phyloP scores from a whole-genome alignment of 306 rosid genomes.

The Casuarina cunninghamiana region DNA sequence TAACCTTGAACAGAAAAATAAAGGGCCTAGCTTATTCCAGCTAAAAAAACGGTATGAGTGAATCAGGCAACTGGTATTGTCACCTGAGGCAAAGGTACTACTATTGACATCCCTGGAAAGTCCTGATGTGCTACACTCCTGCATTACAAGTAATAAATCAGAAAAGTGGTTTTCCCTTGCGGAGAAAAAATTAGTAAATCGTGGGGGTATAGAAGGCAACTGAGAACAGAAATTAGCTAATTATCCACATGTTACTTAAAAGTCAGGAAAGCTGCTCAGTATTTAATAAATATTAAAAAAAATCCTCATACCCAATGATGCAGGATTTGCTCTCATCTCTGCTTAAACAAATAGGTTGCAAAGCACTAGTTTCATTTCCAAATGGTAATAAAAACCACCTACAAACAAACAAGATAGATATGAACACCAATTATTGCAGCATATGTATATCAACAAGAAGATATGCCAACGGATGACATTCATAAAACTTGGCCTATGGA shows the following conservation, averaged over 20 bases:
- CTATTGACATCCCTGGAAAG: conserved; percentile 43
- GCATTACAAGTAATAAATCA: conserved; percentile 29
- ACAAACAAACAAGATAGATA: conserved; percentile 16
- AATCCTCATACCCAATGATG: conserved; percentile 62
- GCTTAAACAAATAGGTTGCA: conserved; percentile 53
- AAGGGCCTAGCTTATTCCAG: not conserved
- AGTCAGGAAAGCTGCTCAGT: not conserved
- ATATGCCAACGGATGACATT: conserved; percentile 6
- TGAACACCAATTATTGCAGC: conserved; percentile 9
- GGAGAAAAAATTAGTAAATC: not conserved
- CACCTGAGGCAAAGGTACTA: conserved; percentile 68
- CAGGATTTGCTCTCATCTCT: conserved; percentile 61
- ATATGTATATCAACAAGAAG: conserved; percentile 4
- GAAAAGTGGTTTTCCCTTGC: not conserved
- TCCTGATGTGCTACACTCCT: conserved; percentile 48
- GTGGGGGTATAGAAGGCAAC: not conserved
- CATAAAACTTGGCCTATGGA: conserved; percentile 7
- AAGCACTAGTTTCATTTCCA: conserved; percentile 50
- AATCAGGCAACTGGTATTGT: not conserved
- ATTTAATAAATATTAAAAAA: not conserved
- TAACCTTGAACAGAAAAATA: conserved; percentile 9
- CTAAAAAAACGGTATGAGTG: conserved; percentile 1
- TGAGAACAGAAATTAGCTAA: conserved; percentile 8
- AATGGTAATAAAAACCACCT: conserved; percentile 81
- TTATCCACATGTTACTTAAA: conserved; percentile 1